A percentile compares a stretch with the other conserved stretches of the same genome.
Evolutionary conservation across 805 yeast species (phyloP).

Genomic region (Spathaspora hagerdaliae): DNA sequence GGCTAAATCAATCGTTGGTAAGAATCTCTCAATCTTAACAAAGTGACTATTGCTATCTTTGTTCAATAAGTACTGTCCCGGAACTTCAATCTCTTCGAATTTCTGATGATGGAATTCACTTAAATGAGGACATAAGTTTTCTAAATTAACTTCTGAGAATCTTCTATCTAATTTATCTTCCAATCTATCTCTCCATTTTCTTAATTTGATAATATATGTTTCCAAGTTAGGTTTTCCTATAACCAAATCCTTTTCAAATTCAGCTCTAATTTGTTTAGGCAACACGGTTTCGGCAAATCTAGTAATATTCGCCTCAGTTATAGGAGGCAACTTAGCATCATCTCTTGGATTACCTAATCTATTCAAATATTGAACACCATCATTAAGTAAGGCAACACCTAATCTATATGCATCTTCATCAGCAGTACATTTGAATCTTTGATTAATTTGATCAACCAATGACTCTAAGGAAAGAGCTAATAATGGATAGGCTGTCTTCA

Average conservation of each 20-base stretch:
- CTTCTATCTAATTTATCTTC: conserved; percentile 90
- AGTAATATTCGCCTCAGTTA: conserved; percentile 83
- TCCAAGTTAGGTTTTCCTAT: conserved; percentile 84
- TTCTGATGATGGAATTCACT: conserved; percentile 98
- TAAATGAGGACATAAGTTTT: conserved; percentile 88
- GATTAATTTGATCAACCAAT: conserved; percentile 90
- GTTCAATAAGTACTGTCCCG: conserved; percentile 90
- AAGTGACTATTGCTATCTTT: conserved; percentile 89
- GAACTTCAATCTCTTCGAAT: conserved; percentile 95
- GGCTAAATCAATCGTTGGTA: conserved; percentile 83
- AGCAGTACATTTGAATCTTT: conserved; percentile 86
- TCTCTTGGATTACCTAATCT: conserved; percentile 83
- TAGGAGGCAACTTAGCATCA: conserved; percentile 83
- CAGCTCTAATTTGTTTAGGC: conserved; percentile 83
- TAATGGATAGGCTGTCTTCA: conserved; percentile 94
- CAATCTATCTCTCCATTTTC: conserved; percentile 89
- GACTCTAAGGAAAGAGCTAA: conserved; percentile 91
- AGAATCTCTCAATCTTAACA: conserved; percentile 86
- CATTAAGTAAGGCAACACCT: conserved; percentile 87
- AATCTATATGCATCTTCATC: conserved; percentile 96
- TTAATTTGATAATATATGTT: conserved; percentile 73
- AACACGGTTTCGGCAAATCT: conserved; percentile 90
- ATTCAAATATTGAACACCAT: conserved; percentile 87
- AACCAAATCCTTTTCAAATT: conserved; percentile 89
- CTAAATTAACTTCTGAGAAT: conserved; percentile 74